Evolutionary conservation across 345 rosid species (phyloP).

Genomic region (Eucalyptus virginea): DNA sequence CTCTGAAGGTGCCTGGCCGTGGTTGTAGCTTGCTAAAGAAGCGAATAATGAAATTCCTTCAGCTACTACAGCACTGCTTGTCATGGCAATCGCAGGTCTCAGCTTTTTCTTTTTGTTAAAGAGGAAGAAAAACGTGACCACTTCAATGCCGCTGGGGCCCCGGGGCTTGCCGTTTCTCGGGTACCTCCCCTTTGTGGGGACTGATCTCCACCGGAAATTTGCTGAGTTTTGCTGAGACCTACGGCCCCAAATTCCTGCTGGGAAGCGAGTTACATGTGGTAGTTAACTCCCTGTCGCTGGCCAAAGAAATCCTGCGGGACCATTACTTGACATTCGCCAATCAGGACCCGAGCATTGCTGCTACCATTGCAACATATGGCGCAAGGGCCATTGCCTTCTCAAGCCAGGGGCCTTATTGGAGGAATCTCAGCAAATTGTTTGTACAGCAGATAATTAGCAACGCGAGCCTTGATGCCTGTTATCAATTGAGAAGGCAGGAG

Average conservation of each 20-base stretch:
- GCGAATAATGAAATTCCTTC: too few relatives aligned
- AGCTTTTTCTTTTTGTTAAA: too few relatives aligned
- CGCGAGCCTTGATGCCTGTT: conserved; percentile 11
- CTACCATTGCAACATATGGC: background rate
- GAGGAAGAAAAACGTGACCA: too few relatives aligned
- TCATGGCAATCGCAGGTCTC: too few relatives aligned
- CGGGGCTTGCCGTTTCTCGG: too few relatives aligned
- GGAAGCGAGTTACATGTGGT: conserved; percentile 14
- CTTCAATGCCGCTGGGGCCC: too few relatives aligned
- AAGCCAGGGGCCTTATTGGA: conserved; percentile 10
- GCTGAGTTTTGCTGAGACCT: background rate
- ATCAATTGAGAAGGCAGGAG: conserved; percentile 6
- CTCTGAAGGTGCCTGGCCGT: too few relatives aligned
- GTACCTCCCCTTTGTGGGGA: too few relatives aligned
- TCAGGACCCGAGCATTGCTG: conserved; percentile 6
- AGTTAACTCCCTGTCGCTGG: conserved; percentile 15
- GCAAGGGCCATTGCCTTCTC: conserved; percentile 15
- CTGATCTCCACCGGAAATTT: too few relatives aligned
- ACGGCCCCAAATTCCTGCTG: conserved; percentile 25
- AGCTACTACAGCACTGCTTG: too few relatives aligned
- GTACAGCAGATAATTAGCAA: conserved; percentile 25
- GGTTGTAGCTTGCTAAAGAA: too few relatives aligned
- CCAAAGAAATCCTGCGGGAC: conserved; percentile 19
- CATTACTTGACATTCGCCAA: conserved; percentile 13
- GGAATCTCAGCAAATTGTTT: conserved; percentile 7